A percentile compares a stretch with the other conserved stretches of the same genome.
These are phyloP conservation scores for Schizophyllum commune DNA, from an alignment of 1,284 basidiomycete species.

Conservation along the genomic window DNA sequence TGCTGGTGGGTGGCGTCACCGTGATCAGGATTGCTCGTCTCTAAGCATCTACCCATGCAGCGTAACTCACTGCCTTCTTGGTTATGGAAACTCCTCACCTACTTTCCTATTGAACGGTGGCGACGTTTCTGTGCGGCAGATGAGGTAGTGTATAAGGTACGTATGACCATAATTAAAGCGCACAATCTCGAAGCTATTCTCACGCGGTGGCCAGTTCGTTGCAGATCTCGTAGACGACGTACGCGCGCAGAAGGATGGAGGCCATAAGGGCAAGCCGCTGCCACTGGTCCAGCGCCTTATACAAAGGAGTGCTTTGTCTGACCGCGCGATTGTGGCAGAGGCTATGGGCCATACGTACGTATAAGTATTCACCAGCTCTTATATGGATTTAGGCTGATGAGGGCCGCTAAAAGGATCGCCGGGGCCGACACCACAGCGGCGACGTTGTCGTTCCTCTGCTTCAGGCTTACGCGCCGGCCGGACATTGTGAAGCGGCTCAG, in stretches of 20 bases:
- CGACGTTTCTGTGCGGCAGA: neutral
- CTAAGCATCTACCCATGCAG: neutral
- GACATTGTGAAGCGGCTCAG: constrained; percentile 3
- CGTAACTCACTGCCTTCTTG: neutral
- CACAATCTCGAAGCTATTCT: no score
- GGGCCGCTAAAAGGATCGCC: neutral
- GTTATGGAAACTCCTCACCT: neutral
- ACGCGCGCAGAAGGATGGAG: neutral
- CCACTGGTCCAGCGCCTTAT: neutral
- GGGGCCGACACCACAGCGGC: constrained; percentile 3
- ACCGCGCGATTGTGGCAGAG: neutral
- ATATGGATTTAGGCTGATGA: neutral
- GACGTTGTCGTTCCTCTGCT: constrained; percentile 4
- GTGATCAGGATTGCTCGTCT: neutral
- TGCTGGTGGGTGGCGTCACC: neutral
- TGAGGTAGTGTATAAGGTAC: neutral
- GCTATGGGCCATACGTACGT: neutral
- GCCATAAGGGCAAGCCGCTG: neutral
- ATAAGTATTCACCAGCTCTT: neutral
- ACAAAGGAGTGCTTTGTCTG: neutral
- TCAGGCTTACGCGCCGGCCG: neutral
- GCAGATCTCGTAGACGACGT: neutral
- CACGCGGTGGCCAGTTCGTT: neutral
- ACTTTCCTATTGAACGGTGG: neutral
- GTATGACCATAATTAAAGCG: no score